These are phyloP conservation scores for Panaeolus cyanescens DNA, from an alignment of 768 basidiomycete genomes.

Conservation along the genomic window DNA sequence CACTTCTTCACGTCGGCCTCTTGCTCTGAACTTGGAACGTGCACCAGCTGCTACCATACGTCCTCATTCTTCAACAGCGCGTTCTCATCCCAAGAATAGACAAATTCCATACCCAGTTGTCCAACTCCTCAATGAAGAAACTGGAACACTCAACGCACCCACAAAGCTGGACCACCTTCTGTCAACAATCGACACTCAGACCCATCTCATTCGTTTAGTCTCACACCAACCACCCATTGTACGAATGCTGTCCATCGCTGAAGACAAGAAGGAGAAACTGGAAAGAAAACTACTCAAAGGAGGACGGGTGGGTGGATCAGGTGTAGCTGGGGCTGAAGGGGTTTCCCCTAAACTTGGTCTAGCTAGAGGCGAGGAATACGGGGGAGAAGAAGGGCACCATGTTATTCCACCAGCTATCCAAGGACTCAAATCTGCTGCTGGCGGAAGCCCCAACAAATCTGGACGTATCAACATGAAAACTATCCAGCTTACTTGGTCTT, in stretches of 20 bases:
- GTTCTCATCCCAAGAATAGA: constrained; percentile 19
- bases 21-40: not conserved
- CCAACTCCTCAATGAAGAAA: constrained; percentile 15
- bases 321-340: not conserved
- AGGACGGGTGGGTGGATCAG: not conserved
- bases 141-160: constrained; percentile 12
- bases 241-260: constrained; percentile 39
- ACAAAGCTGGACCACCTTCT: constrained; percentile 44
- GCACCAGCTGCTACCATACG: not conserved
- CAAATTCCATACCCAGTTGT: constrained; percentile 23
- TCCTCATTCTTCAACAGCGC: not conserved
- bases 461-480: constrained; percentile 53
- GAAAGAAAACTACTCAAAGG: constrained; percentile 36
- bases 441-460: constrained; percentile 13
- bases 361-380: constrained; percentile 31
- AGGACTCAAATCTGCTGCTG: not conserved
- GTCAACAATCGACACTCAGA: constrained; percentile 38
- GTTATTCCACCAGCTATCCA: constrained; percentile 6
- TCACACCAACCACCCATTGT: constrained; percentile 58
- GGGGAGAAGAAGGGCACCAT: constrained; percentile 36
- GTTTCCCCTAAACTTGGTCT: not conserved
- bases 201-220: constrained; percentile 58
- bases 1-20: not conserved
- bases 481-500: constrained; percentile 72
- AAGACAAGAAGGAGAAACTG: constrained; percentile 23